These are phyloP conservation scores for Penicillium goetzii DNA, from an alignment of 495 filamentous ascomycete species.

Conservation along the genomic window DNA sequence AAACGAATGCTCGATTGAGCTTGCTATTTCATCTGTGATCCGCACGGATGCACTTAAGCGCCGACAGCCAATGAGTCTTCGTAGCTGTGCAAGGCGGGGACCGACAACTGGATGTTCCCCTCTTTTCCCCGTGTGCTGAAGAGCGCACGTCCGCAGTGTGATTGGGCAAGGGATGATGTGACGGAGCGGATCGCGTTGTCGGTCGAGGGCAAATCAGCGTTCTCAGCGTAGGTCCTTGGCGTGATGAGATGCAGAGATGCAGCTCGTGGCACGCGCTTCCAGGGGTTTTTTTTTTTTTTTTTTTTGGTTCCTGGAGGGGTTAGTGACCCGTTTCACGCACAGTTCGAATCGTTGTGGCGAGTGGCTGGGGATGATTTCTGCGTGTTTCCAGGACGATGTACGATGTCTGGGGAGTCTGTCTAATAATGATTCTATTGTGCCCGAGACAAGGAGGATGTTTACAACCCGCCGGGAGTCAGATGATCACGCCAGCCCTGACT, in stretches of 20 bases:
- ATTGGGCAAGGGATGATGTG: slow-evolving; percentile 33
- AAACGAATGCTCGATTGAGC: neutral
- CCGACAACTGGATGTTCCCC: slow-evolving; percentile 18
- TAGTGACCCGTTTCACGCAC: slow-evolving; percentile 20
- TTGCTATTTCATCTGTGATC: slow-evolving; percentile 21
- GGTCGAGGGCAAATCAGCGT: slow-evolving; percentile 28
- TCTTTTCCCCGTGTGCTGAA: slow-evolving; percentile 17
- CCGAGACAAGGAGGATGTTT: slow-evolving; percentile 18
- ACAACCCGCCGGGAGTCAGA: slow-evolving; percentile 22
- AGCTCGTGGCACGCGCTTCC: slow-evolving; percentile 28
- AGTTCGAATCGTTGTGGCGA: slow-evolving; percentile 19
- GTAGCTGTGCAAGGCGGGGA: neutral
- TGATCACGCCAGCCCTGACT: slow-evolving; percentile 24
- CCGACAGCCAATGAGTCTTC: slow-evolving; percentile 23
- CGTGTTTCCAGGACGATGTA: neutral
- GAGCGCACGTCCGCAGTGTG: slow-evolving; percentile 17
- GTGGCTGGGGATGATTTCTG: slow-evolving; percentile 7
- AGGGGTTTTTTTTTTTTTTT: neutral
- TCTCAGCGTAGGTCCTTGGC: slow-evolving; percentile 21
- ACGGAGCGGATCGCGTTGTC: slow-evolving; percentile 30
- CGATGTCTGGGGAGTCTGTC: neutral
- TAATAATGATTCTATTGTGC: slow-evolving; percentile 8
- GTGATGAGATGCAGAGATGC: slow-evolving; percentile 32
- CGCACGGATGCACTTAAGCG: slow-evolving; percentile 29
- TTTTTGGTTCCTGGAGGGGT: neutral